Percentiles rank a stretch among this genome's conserved stretches.
Evolutionary conservation across 139 green algal genomes (phyloP).

Genomic region (Chlorella sorokiniana): DNA sequence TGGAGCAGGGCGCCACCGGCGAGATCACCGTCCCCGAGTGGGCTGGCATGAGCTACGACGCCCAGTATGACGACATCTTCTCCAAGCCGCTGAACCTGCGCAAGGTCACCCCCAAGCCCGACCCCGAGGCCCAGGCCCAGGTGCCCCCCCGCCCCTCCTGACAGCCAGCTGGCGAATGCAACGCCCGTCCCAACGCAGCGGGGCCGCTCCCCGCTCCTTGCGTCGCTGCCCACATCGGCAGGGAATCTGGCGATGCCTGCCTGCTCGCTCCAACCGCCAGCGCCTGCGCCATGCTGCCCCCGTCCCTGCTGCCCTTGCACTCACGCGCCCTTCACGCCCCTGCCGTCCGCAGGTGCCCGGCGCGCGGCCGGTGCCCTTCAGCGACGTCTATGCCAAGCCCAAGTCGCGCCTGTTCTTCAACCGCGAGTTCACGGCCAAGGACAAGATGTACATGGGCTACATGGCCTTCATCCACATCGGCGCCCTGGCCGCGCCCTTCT

Average conservation of each 20-base stretch:
- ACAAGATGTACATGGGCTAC: conserved; percentile 80
- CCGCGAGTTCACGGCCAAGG: conserved; percentile 70
- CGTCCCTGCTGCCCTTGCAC: too few species aligned
- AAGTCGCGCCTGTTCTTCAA: conserved; percentile 61
- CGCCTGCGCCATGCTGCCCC: too few species aligned
- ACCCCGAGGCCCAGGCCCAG: conserved; percentile 60
- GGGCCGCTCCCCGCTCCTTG: too few species aligned
- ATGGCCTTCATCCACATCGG: conserved; percentile 81
- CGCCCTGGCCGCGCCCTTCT: conserved; percentile 75
- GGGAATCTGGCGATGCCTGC: too few species aligned
- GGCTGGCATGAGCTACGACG: conserved; percentile 27
- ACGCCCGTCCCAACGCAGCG: too few species aligned
- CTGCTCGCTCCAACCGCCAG: too few species aligned
- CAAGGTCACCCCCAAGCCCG: conserved; percentile 78
- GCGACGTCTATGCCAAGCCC: conserved; percentile 63
- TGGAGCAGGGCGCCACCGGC: background rate
- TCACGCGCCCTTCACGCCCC: background rate
- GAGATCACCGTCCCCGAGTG: conserved; percentile 27
- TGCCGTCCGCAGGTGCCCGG: conserved; percentile 38
- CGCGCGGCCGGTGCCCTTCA: conserved; percentile 62
- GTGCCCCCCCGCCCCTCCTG: too few species aligned
- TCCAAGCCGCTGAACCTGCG: conserved; percentile 61
- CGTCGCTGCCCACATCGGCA: too few species aligned
- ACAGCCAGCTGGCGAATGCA: too few species aligned
- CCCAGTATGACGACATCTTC: conserved; percentile 84